A percentile compares a stretch with the other conserved stretches of the same genome.
Conservation (phyloP, 179 eudicot genomes). For the Heliamphora pulchella region DNA sequence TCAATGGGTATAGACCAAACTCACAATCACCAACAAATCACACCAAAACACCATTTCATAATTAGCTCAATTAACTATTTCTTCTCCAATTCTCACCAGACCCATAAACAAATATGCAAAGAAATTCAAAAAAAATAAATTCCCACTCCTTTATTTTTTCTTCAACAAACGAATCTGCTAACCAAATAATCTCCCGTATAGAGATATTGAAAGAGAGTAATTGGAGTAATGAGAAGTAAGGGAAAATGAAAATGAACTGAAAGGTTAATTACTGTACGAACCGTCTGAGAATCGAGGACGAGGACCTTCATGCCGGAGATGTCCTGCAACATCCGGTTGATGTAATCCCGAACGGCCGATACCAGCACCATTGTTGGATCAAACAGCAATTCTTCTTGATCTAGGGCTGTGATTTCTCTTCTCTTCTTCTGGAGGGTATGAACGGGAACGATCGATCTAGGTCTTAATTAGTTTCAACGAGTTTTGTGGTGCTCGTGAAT, state of each 20-base stretch:
- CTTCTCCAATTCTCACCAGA: no score
- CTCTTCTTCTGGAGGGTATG: background rate
- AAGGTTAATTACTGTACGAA: conserved; percentile 11
- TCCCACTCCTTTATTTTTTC: background rate
- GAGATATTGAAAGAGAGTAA: background rate
- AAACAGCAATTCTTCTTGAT: background rate
- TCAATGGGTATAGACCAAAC: background rate
- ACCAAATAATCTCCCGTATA: background rate
- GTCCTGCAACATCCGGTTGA: conserved; percentile 76
- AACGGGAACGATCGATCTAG: background rate
- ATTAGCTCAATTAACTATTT: no score
- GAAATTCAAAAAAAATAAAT: background rate
- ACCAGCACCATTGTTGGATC: conserved; percentile 53
- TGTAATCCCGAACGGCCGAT: conserved; percentile 60
- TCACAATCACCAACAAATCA: background rate
- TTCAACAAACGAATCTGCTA: background rate
- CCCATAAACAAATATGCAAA: background rate
- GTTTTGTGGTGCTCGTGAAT: no score
- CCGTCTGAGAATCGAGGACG: conserved; percentile 79
- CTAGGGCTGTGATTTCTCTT: background rate
- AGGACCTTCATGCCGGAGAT: conserved; percentile 91
- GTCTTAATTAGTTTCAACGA: no score
- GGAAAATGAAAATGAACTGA: background rate
- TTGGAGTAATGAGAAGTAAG: background rate
- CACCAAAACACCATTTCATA: no score